Conservation (phyloP, 495 filamentous ascomycete species). For the Hypoxylon perforatum region DNA sequence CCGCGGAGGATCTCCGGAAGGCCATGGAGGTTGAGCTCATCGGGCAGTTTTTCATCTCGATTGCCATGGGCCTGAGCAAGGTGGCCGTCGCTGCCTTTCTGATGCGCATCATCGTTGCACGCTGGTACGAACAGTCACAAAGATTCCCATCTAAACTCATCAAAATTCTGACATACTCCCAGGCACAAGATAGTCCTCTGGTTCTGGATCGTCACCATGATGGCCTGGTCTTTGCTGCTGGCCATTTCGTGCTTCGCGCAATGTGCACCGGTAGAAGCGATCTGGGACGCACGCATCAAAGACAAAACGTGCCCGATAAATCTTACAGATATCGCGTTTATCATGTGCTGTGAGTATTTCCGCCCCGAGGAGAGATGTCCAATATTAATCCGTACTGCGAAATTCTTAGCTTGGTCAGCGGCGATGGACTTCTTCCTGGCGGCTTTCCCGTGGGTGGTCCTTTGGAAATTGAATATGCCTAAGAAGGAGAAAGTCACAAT, state of each 20-base stretch:
- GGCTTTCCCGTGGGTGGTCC: slow-evolving; percentile 58
- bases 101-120: slow-evolving; percentile 23
- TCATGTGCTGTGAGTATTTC: slow-evolving; percentile 23
- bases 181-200: slow-evolving; percentile 28
- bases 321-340: slow-evolving; percentile 15
- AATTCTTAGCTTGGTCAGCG: slow-evolving; percentile 30
- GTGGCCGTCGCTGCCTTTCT: slow-evolving; percentile 19
- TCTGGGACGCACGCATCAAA: slow-evolving; percentile 22
- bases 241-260: slow-evolving; percentile 26
- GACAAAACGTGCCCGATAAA: slow-evolving; percentile 12
- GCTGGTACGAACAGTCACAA: slow-evolving; percentile 1
- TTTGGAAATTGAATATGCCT: slow-evolving; percentile 62
- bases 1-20: slow-evolving; percentile 12
- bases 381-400: background rate
- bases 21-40: slow-evolving; percentile 16
- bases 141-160: too few species aligned
- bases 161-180: background rate
- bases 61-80: slow-evolving; percentile 26
- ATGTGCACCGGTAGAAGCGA: slow-evolving; percentile 18
- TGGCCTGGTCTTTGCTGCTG: slow-evolving; percentile 21
- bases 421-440: slow-evolving; percentile 59
- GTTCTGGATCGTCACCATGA: slow-evolving; percentile 31
- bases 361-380: background rate
- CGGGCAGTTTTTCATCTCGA: slow-evolving; percentile 13
- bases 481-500: slow-evolving; percentile 59